phyloP scores from a whole-genome alignment of 2,329 filamentous ascomycete genomes.

The Penicillium sp. region DNA sequence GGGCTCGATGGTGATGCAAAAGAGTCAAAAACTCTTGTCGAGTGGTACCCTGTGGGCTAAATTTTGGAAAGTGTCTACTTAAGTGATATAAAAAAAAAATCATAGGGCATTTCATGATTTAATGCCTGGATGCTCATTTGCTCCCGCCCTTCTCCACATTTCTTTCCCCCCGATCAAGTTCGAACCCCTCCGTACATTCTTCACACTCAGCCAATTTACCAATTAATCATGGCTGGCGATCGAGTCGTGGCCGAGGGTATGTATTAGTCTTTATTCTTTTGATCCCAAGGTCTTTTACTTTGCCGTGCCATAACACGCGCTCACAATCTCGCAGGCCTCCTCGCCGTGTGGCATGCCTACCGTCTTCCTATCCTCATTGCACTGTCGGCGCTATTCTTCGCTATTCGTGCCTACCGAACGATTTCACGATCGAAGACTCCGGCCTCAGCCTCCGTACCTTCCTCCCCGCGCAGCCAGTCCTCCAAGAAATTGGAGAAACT shows the following conservation, averaged over 20 bases:
- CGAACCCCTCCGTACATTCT: not conserved
- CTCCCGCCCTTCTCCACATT: not conserved
- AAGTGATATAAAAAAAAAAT: too few species aligned
- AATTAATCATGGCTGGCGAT: not conserved
- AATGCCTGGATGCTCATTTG: not conserved
- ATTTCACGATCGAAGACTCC: constrained; percentile 28
- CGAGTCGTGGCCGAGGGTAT: not conserved
- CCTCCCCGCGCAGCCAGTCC: constrained; percentile 31
- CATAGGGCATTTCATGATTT: not conserved
- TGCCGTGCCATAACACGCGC: not conserved
- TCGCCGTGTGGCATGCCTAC: constrained; percentile 50
- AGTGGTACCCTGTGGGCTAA: too few species aligned
- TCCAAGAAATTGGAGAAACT: constrained; percentile 23
- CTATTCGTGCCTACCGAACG: constrained; percentile 26
- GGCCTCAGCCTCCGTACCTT: constrained; percentile 31
- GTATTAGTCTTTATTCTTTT: not conserved
- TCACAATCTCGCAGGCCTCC: constrained; percentile 29
- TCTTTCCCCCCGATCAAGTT: not conserved
- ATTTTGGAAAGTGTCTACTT: too few species aligned
- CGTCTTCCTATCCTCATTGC: constrained; percentile 47
- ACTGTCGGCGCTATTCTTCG: constrained; percentile 37
- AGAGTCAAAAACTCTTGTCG: too few species aligned
- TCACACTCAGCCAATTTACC: not conserved
- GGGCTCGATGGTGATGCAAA: too few species aligned
- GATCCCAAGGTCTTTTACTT: not conserved